Percentiles rank a stretch among this genome's conserved stretches.
These are phyloP conservation scores for Telfairia occidentalis DNA, from an alignment of 331 rosid genomes.

Conservation along the genomic window DNA sequence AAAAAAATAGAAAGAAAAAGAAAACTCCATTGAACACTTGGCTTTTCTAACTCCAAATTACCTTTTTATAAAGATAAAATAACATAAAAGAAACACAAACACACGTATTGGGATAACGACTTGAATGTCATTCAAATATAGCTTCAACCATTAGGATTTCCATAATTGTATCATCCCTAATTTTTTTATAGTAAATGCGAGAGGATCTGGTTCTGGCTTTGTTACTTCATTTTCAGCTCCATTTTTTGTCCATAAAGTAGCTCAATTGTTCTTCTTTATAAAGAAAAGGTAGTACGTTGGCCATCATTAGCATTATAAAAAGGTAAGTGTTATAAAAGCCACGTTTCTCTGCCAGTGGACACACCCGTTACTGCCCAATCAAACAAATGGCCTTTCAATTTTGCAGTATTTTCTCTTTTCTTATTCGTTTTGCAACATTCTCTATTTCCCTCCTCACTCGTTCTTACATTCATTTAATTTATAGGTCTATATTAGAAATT, in stretches of 20 bases:
- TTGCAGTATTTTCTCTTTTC: background rate
- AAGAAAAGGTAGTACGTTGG: background rate
- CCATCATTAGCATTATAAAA: slow-evolving; percentile 5
- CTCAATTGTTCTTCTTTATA: background rate
- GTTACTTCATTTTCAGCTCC: background rate
- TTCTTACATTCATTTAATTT: background rate
- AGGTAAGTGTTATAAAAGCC: background rate
- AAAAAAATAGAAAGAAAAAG: no score
- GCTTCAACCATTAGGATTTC: background rate
- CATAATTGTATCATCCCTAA: background rate
- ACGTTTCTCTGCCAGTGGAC: background rate
- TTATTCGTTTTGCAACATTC: background rate
- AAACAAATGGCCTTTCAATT: background rate
- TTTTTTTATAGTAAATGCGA: background rate
- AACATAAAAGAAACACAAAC: no score
- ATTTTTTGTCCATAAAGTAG: background rate
- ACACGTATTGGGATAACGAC: background rate
- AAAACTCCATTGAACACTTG: no score
- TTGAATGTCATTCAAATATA: background rate
- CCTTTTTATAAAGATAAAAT: no score
- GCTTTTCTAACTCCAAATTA: no score
- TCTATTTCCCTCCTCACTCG: background rate
- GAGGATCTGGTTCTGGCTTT: background rate
- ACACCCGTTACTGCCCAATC: background rate
- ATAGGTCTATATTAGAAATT: no score